Evolutionary conservation across 495 filamentous ascomycete species (phyloP), one percentile per base, ranked within the genome.

Genomic region (Cercophora sp.): DNA sequence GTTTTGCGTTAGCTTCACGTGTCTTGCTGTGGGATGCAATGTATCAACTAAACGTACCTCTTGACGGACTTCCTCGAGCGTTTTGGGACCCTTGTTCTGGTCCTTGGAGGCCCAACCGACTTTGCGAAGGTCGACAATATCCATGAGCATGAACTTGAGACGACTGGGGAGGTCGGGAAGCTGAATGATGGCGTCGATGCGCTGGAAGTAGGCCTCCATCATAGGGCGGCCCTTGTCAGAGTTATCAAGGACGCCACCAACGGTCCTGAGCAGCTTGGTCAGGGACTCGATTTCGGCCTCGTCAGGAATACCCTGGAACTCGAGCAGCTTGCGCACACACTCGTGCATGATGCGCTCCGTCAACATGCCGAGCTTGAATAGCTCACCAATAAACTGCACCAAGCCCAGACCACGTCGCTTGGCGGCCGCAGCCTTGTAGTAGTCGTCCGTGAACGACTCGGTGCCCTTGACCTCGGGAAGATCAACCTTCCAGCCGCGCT

Each of bases 321-420:
- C 92, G 47, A 97, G 88, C 47, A 97, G 78, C 71, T 96, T 96
- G 77, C 88, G 85, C 10, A 97, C 89, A 79, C 93, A 99, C 74
- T 96, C 90, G 75, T 97, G 94, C 93, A 99, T 98, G 75, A 98
- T 97, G 70, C 91, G 89, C 67, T 96, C 87, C 41, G 93, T 99
- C 70, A 99, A 80, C 93, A 99, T 99, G 61, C 85, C 83, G 55
- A 98, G 82, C 78, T 97, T 97, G 83, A 93, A 98, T 31, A 98
- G 84, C 68, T 98, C 93, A 74, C 93, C 93, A 69, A 99, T 99
- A 75, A 99, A 97, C 71, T 96, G 91, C 59, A 99, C 91, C 46
- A 99, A 79, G 83, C 93, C 93, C 55, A 99, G 85, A 72, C 93
- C 93, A 68, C 89, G 86, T 70, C 93, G 85, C 78, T 99, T 99